phyloP scores from a whole-genome alignment of 2,329 filamentous ascomycete species.

The Hypoxylon sp. region DNA sequence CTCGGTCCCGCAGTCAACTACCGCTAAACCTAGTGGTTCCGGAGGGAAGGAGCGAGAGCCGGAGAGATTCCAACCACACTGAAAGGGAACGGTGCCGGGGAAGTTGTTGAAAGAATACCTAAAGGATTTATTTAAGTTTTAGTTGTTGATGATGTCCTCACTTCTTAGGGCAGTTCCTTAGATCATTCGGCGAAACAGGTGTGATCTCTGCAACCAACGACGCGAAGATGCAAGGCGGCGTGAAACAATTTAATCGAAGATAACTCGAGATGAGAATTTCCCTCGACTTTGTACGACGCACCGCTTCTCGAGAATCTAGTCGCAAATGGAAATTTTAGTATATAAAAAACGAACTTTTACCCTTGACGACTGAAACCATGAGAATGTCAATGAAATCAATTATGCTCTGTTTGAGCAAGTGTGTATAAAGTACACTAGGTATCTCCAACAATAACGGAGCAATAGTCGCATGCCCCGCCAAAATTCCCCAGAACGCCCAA shows the following conservation, averaged over 20 bases:
- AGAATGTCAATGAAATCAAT: constrained; percentile 27
- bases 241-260: no score
- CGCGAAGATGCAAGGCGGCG: no score
- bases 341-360: not conserved
- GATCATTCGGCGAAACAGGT: no score
- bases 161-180: no score
- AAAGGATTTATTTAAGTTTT: no score
- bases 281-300: no score
- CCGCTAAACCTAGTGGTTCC: constrained; percentile 38
- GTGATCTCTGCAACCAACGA: no score
- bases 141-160: no score
- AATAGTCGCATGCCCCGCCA: constrained; percentile 21
- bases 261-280: no score
- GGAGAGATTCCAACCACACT: constrained; percentile 23
- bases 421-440: constrained; percentile 25
- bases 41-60: constrained; percentile 47
- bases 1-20: constrained; percentile 37
- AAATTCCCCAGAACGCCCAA: constrained; percentile 34
- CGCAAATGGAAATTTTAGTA: no score
- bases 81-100: not conserved
- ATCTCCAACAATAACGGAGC: constrained; percentile 23
- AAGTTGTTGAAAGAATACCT: no score
- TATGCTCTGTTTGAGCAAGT: constrained; percentile 21
- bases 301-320: no score
- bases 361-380: not conserved